Evolutionary conservation across 2,329 filamentous ascomycete species (phyloP).

Genomic region (Ophiosphaerella herpotricha): DNA sequence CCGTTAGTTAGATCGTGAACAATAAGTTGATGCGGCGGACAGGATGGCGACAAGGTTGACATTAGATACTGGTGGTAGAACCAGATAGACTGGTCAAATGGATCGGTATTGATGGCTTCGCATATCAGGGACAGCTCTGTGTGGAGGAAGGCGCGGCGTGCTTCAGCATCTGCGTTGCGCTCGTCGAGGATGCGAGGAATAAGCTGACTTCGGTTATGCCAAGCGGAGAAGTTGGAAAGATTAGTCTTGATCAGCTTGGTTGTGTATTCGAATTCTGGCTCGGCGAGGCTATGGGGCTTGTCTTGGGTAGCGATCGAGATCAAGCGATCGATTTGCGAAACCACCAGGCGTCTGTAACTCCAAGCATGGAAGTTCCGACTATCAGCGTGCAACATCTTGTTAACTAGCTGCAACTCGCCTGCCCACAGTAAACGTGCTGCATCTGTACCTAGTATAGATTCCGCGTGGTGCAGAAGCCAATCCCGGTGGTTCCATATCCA

Average conservation of each 20-base stretch:
- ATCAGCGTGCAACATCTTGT: conserved; percentile 87
- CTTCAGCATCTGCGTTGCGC: conserved; percentile 64
- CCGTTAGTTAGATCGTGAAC: conserved; percentile 64
- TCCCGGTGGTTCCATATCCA: conserved; percentile 98
- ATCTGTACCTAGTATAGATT: conserved; percentile 61
- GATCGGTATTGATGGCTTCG: conserved; percentile 81
- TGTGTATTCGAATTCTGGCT: conserved; percentile 86
- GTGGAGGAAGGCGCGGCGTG: conserved; percentile 72
- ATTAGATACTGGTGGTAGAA: conserved; percentile 94
- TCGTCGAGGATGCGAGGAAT: conserved; percentile 77
- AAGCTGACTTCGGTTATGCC: conserved; percentile 87
- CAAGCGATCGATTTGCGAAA: conserved; percentile 72
- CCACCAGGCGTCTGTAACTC: conserved; percentile 83
- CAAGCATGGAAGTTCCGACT: conserved; percentile 95
- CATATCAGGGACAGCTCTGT: conserved; percentile 77
- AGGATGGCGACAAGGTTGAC: conserved; percentile 61
- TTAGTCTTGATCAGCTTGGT: conserved; percentile 84
- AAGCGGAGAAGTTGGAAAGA: conserved; percentile 94
- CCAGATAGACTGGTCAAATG: conserved; percentile 95
- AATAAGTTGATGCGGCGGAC: conserved; percentile 61
- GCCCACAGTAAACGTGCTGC: conserved; percentile 74
- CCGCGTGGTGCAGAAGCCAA: conserved; percentile 79
- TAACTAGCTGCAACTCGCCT: conserved; percentile 78
- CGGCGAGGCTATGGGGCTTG: conserved; percentile 63
- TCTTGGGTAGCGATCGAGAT: background rate